Evolutionary conservation across 176 grass and related monocot genomes (phyloP), one percentile per base, ranked within the genome.

Genomic region (Avena atlantica): DNA sequence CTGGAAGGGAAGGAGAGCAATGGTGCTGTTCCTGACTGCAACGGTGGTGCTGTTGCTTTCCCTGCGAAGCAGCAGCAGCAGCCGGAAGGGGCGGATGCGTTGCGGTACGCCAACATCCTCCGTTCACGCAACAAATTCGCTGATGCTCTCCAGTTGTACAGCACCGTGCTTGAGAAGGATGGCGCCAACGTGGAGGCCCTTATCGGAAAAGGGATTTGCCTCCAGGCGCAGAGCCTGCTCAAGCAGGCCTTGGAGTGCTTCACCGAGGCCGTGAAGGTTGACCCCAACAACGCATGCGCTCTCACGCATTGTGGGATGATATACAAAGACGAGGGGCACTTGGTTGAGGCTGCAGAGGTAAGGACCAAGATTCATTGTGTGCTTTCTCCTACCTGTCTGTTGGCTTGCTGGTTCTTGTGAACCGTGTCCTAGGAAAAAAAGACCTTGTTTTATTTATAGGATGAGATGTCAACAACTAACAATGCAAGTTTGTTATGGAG

Each of bases 331-430:
- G 97, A 99, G 79, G 97, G 97, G 67, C 94, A 92, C 86, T 82
- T 99, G 42, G 85, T 93, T 23, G 94, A 99, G 81, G 97, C 97
- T 81, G 91, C 92, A 34, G 97, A 99, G 94, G 97, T 99, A 94
- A 47, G 66, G 44, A 34, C 9, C 64, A 81, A 50, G 10, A 52
- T 76, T 52, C 59, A 25, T 79, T 25, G 36, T 90, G 47, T 64
- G 27, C 27, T 62, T 81, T 91, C 45, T 74, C 52, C 44, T 62
- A 53, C 81, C 27, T 78, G 12, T 72, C 69, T 88, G 31, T 76
- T 72, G 15, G 4, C 17, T 78, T 64, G 49, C 62, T 37, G 20
- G 8, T 34, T 89, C 16, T 83, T 61, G 20, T 82, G 1, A 85
- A 56, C n/a, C 75, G 37, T 48, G 27, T 47, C 11, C 4, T 27